A percentile compares a stretch with the other conserved stretches of the same genome.
Evolutionary conservation across 176 grass and related monocot species (phyloP).

Genomic region (Carex scoparia): DNA sequence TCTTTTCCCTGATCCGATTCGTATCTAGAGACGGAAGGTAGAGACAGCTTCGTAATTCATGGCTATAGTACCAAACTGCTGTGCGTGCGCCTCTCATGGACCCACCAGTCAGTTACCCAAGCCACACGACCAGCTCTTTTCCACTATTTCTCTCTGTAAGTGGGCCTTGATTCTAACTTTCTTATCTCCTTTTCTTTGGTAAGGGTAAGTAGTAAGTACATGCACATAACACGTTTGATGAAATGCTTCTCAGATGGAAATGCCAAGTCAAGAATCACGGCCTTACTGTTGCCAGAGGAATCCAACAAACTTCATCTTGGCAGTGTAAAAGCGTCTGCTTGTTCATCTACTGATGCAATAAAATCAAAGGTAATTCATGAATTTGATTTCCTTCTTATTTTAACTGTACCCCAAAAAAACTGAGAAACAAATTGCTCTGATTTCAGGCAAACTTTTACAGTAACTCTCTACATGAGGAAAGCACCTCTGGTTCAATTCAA

Average conservation of each 20-base stretch:
- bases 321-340: constrained; percentile 1
- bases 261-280: constrained; percentile 17
- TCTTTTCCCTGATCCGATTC: not conserved
- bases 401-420: not conserved
- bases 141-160: constrained; percentile 13
- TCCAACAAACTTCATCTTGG: not conserved
- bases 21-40: not conserved
- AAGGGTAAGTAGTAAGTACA: not conserved
- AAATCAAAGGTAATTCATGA: not conserved
- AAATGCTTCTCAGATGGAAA: constrained; percentile 13
- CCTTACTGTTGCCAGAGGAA: not conserved
- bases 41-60: constrained; percentile 4
- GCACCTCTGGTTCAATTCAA: constrained; percentile 26
- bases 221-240: constrained; percentile 21
- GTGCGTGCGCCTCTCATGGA: not conserved
- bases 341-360: constrained; percentile 3
- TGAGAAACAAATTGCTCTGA: constrained; percentile 24
- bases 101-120: constrained; percentile 1
- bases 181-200: not conserved
- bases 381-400: constrained; percentile 2
- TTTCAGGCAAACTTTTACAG: constrained; percentile 24
- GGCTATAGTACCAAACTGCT: constrained; percentile 14
- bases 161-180: not conserved
- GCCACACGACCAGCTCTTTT: not conserved
- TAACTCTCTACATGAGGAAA: constrained; percentile 30